A percentile compares a stretch with the other conserved stretches of the same genome.
phyloP scores from a whole-genome alignment of 140 eudicot species.

The Ambrosia hybrid region DNA sequence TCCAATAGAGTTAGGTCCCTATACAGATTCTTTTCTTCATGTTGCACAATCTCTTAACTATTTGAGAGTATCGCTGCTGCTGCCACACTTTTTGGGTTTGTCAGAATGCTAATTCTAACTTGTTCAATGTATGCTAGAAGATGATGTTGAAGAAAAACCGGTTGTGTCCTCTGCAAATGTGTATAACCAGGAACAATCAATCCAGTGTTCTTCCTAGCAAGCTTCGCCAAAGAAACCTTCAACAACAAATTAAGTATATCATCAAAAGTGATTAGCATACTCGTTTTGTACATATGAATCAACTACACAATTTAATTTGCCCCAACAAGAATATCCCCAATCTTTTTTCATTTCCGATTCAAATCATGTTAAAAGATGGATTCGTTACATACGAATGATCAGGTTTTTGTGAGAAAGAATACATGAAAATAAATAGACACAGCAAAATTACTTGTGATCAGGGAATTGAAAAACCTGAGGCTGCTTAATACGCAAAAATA shows the following conservation, averaged over 20 bases:
- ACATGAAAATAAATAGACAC: background rate
- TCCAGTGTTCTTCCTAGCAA: slow-evolving; percentile 74
- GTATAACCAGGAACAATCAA: slow-evolving; percentile 97
- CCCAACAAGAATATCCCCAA: background rate
- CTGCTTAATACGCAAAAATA: slow-evolving; percentile 45
- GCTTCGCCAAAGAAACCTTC: slow-evolving; percentile 65
- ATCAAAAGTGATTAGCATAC: too few species aligned
- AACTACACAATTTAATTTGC: too few species aligned
- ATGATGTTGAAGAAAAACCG: slow-evolving; percentile 90
- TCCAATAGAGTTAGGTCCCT: too few species aligned
- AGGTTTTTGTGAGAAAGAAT: background rate
- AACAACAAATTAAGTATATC: background rate
- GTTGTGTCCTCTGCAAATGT: slow-evolving; percentile 98
- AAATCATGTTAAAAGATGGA: background rate
- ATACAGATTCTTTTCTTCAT: too few species aligned
- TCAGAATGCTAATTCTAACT: slow-evolving; percentile 39
- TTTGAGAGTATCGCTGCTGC: too few species aligned
- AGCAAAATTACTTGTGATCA: background rate
- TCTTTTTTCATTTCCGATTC: background rate
- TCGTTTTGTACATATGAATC: too few species aligned
- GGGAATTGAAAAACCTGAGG: slow-evolving; percentile 58
- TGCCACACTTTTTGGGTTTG: too few species aligned
- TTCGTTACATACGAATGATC: background rate
- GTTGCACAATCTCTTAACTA: too few species aligned
- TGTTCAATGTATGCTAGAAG: slow-evolving; percentile 88